Evolutionary conservation across 345 rosid genomes (phyloP), one percentile per base, ranked within the genome.

Genomic region (Chamaenerion angustifolium): DNA sequence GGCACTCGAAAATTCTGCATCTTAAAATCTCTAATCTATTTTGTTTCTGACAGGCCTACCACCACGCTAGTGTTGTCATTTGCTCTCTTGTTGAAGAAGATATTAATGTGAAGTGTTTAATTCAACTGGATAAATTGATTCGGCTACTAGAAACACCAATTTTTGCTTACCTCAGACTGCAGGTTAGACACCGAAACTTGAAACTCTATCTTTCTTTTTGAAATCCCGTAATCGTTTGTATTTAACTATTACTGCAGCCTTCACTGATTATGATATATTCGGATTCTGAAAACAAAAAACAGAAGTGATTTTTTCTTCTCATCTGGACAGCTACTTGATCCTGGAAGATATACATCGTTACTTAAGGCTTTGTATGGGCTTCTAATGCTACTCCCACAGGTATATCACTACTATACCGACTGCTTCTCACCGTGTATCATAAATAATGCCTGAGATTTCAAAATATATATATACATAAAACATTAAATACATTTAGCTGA

Each of bases 371-470:
- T 93, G 63, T 76, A 93, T 69, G 99, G 99, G 66, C 96, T 93
- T 60, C 73, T 88, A 41, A 93, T 93, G 97, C 66, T 93, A 62
- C 99, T 93, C 68, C 99, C 99, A 35, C 99, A 93, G 97, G 99
- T 85, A 61, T 44, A 49, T 54, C 13, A 42, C 4, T 3, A 12
- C 14, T 14, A 49, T 49, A 40, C 15, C 40, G 10, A 18, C n/a
- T 25, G 40, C 35, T 23, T 21, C 40, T 23, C 9, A 21, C 16
- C 35, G 16, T 9, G 25, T 23, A 49, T 25, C 2, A 12, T 49
- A 16, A 23, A 2, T 23, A 27, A 16, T n/a, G 18, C 16, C 40
- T 13, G 40, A 12, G 40, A 5, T 31, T 31, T 31, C 37, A 31
- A 4, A 3, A 5, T n/a, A n/a, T n/a, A 31, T 5, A 31, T 31